phyloP scores from a whole-genome alignment of 2,329 filamentous ascomycete species.

The Ascochyta rabiei region DNA sequence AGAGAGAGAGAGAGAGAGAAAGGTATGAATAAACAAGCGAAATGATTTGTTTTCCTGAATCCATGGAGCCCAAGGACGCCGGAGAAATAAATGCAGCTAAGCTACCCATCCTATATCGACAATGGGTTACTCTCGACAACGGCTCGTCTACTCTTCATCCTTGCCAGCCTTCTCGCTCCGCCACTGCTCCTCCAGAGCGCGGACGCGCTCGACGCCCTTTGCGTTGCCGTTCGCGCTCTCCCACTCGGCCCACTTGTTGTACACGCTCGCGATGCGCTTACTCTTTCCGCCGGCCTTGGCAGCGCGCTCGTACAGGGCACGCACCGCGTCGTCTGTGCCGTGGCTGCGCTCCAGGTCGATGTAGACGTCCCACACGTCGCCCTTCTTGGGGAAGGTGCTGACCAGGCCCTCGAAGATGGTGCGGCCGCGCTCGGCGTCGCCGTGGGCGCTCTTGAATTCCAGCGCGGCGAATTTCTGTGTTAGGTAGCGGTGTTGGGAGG shows the following conservation, averaged over 20 bases:
- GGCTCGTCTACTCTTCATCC: constrained; percentile 14
- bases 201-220: constrained; percentile 73
- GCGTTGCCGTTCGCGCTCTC: constrained; percentile 73
- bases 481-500: constrained; percentile 71
- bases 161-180: constrained; percentile 54
- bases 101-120: too few species aligned
- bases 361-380: constrained; percentile 92
- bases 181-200: constrained; percentile 73
- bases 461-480: constrained; percentile 89
- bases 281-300: constrained; percentile 71
- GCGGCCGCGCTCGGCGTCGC: constrained; percentile 86
- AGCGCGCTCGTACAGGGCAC: constrained; percentile 83
- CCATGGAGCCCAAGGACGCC: too few species aligned
- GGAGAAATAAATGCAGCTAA: too few species aligned
- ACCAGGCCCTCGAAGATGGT: constrained; percentile 93
- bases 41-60: too few species aligned
- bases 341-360: constrained; percentile 80
- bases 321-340: constrained; percentile 61
- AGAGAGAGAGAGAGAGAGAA: too few species aligned
- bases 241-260: constrained; percentile 90
- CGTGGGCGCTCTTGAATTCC: constrained; percentile 83
- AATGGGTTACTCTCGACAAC: not conserved
- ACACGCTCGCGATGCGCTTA: constrained; percentile 83
- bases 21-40: too few species aligned
- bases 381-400: constrained; percentile 82